A percentile compares a stretch with the other conserved stretches of the same genome.
phyloP scores from a whole-genome alignment of 805 yeast species.

The Jamesozyma spencerorum region DNA sequence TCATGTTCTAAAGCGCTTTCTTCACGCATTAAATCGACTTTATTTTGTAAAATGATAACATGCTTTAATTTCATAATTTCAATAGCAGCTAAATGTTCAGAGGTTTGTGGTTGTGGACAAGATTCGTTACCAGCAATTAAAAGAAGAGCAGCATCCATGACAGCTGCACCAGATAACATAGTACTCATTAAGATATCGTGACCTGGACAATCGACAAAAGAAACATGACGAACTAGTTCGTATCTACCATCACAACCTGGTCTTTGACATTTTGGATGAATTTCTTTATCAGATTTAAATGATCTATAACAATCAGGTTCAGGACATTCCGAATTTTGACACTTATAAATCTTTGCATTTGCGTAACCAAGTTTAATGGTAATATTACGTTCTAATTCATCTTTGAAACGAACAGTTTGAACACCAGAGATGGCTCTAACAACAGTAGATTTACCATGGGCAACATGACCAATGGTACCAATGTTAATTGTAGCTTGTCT shows the following conservation, averaged over 20 bases:
- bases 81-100: slow-evolving; percentile 98
- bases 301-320: slow-evolving; percentile 94
- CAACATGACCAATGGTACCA: slow-evolving; percentile 95
- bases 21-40: slow-evolving; percentile 97
- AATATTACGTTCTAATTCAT: slow-evolving; percentile 97
- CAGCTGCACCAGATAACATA: slow-evolving; percentile 99
- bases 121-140: slow-evolving; percentile 97
- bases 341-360: slow-evolving; percentile 93
- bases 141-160: slow-evolving; percentile 97
- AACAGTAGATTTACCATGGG: slow-evolving; percentile 90
- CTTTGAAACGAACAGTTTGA: slow-evolving; percentile 97
- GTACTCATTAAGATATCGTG: slow-evolving; percentile 99
- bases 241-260: slow-evolving; percentile 87
- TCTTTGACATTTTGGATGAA: slow-evolving; percentile 82
- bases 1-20: slow-evolving; percentile 94
- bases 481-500: slow-evolving; percentile 98
- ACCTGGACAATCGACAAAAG: slow-evolving; percentile 99
- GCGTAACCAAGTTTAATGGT: slow-evolving; percentile 98
- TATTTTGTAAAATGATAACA: slow-evolving; percentile 91
- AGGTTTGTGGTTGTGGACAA: slow-evolving; percentile 99
- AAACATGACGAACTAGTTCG: slow-evolving; percentile 86
- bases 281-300: slow-evolving; percentile 89
- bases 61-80: slow-evolving; percentile 98
- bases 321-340: slow-evolving; percentile 76
- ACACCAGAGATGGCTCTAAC: slow-evolving; percentile 97